Evolutionary conservation across 2,329 filamentous ascomycete genomes (phyloP).

Genomic region (Thelonectria blattea): DNA sequence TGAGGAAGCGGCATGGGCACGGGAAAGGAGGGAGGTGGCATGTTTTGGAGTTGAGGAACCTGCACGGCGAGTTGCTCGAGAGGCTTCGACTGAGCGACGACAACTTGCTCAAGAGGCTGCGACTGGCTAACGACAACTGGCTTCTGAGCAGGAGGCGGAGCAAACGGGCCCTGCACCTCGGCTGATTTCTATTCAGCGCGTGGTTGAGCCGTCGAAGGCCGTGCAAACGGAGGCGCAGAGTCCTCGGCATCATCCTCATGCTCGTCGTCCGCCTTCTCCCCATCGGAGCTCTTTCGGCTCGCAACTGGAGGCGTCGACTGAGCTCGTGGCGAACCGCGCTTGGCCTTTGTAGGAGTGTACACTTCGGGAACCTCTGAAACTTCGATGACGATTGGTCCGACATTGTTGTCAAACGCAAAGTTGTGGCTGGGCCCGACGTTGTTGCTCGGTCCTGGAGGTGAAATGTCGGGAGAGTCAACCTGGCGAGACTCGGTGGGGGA

Average conservation of each 20-base stretch:
- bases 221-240: not conserved
- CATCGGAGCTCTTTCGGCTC: too few species aligned
- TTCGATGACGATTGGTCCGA: not conserved
- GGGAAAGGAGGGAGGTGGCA: not conserved
- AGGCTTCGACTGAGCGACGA: too few species aligned
- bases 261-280: too few species aligned
- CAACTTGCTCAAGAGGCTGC: too few species aligned
- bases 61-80: too few species aligned
- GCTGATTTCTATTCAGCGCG: conserved; percentile 34
- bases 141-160: not conserved
- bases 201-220: conserved; percentile 18
- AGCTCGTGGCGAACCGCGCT: not conserved
- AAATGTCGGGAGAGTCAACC: not conserved
- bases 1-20: conserved; percentile 3
- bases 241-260: too few species aligned
- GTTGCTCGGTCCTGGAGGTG: not conserved
- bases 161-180: not conserved
- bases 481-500: too few species aligned
- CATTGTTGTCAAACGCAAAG: not conserved
- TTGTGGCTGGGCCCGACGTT: not conserved
- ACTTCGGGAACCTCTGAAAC: conserved; percentile 16
- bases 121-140: too few species aligned
- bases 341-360: conserved; percentile 32
- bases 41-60: not conserved
- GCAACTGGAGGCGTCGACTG: not conserved